These are phyloP conservation scores for Gamarada debralockiae DNA, from an alignment of 495 filamentous ascomycete species.

Conservation along the genomic window DNA sequence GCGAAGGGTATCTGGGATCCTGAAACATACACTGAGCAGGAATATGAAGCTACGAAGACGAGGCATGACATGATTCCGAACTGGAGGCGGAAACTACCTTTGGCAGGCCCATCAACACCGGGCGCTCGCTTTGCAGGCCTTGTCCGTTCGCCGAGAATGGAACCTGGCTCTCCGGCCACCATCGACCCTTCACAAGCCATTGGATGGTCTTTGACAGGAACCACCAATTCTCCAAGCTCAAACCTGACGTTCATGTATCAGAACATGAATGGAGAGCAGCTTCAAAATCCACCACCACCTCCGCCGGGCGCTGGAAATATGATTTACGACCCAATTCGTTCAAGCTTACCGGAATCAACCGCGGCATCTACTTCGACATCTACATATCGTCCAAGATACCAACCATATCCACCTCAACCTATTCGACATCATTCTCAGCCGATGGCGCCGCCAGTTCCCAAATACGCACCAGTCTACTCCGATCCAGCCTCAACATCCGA, in stretches of 20 bases:
- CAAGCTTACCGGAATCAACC: slow-evolving; percentile 40
- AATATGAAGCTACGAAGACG: slow-evolving; percentile 62
- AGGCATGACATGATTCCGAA: slow-evolving; percentile 19
- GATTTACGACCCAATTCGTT: slow-evolving; percentile 49
- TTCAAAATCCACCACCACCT: slow-evolving; percentile 22
- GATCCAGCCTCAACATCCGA: slow-evolving; percentile 20
- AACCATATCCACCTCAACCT: slow-evolving; percentile 27
- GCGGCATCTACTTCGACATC: slow-evolving; percentile 36
- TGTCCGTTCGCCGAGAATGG: slow-evolving; percentile 19
- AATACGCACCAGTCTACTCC: slow-evolving; percentile 14
- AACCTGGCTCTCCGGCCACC: slow-evolving; percentile 26
- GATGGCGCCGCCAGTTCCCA: slow-evolving; percentile 20
- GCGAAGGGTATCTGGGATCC: slow-evolving; percentile 80
- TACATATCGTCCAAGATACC: slow-evolving; percentile 42
- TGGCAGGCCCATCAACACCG: slow-evolving; percentile 18
- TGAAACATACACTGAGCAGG: slow-evolving; percentile 71
- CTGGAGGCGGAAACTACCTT: slow-evolving; percentile 20
- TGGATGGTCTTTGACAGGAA: slow-evolving; percentile 76
- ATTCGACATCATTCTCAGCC: slow-evolving; percentile 32
- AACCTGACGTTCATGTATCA: slow-evolving; percentile 73
- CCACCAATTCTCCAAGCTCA: slow-evolving; percentile 75
- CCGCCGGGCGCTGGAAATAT: slow-evolving; percentile 38
- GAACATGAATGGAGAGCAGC: slow-evolving; percentile 28
- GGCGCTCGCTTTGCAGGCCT: slow-evolving; percentile 23
- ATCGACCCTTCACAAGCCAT: slow-evolving; percentile 35